Conservation (phyloP, 1,284 basidiomycete genomes). For the Erythrobasidium hasegawianum region DNA sequence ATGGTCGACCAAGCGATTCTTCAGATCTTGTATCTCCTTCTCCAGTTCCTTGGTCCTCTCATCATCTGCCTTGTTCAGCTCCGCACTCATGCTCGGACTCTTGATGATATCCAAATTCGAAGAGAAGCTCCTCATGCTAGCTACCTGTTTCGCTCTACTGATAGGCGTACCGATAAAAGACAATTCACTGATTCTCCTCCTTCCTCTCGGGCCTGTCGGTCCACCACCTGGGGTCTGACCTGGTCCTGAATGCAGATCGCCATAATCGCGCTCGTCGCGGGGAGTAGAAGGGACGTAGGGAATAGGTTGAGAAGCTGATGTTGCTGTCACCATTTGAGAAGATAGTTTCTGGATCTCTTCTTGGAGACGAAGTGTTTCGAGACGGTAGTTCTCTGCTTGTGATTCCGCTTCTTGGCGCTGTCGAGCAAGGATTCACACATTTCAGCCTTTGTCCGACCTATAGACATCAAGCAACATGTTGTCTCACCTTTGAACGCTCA, state of each 20-base stretch:
- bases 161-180: slow-evolving; percentile 25
- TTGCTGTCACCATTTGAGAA: slow-evolving; percentile 23
- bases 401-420: slow-evolving; percentile 22
- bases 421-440: neutral
- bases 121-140: slow-evolving; percentile 25
- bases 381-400: slow-evolving; percentile 6
- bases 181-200: slow-evolving; percentile 17
- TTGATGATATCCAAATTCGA: slow-evolving; percentile 16
- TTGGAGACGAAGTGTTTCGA: slow-evolving; percentile 14
- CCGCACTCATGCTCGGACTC: neutral
- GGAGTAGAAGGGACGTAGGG: neutral
- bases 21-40: slow-evolving; percentile 6
- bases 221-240: slow-evolving; percentile 1
- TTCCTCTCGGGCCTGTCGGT: slow-evolving; percentile 4
- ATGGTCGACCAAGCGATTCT: neutral
- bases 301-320: neutral
- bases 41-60: neutral
- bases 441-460: neutral
- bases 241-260: slow-evolving; percentile 7
- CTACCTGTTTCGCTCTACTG: neutral
- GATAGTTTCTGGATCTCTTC: slow-evolving; percentile 22
- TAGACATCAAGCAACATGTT: too few relatives aligned
- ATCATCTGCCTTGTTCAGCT: neutral
- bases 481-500: neutral
- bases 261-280: slow-evolving; percentile 13